Conservation (phyloP, 257 asterid species). For the Nicotiana obtusifolia region DNA sequence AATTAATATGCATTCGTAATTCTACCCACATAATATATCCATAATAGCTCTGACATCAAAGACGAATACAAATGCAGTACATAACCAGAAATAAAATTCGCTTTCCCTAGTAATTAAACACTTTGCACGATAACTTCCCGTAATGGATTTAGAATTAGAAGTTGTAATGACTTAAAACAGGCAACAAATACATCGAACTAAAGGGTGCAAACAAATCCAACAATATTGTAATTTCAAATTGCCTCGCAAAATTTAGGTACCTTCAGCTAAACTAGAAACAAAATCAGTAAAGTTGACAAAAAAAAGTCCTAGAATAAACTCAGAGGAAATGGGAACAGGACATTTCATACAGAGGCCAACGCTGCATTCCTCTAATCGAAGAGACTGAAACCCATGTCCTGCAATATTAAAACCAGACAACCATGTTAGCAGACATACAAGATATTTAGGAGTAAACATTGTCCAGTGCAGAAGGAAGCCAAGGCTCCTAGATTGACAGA, state of each 20-base stretch:
- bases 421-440: neutral
- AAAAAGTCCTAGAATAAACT: neutral
- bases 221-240: neutral
- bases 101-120: no score
- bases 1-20: no score
- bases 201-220: neutral
- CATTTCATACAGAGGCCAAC: neutral
- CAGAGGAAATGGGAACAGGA: neutral
- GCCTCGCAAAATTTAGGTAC: neutral
- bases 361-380: neutral
- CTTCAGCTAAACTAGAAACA: neutral
- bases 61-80: no score
- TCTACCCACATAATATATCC: no score
- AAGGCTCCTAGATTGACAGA: neutral
- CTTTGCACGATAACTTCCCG: no score
- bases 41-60: no score
- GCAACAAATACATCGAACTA: neutral
- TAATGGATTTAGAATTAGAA: neutral
- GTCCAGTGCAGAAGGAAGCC: neutral
- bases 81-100: no score
- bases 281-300: neutral
- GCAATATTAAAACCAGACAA: neutral
- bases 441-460: neutral
- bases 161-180: neutral
- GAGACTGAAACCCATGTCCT: slow-evolving; percentile 15